Percentiles rank a stretch among this genome's conserved stretches.
Conservation (phyloP, 1,284 basidiomycete species). For the Gomphus bonarii region DNA sequence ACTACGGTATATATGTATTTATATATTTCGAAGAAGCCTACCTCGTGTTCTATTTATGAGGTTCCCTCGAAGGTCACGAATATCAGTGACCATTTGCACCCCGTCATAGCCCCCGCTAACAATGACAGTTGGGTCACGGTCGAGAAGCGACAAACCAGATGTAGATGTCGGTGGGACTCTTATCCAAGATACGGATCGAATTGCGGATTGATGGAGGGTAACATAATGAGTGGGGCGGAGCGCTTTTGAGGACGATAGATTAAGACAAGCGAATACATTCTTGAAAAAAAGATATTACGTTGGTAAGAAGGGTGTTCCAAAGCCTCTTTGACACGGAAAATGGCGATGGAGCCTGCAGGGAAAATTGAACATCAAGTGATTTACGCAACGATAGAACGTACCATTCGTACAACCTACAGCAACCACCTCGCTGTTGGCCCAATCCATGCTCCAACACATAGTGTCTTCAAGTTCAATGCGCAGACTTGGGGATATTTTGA, state of each 20-base stretch:
- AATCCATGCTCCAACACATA: constrained; percentile 67
- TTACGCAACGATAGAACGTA: constrained; percentile 21
- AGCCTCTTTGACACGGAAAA: constrained; percentile 59
- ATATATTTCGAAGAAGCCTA: constrained; percentile 11
- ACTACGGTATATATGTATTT: background rate
- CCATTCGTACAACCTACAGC: constrained; percentile 79
- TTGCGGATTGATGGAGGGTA: constrained; percentile 65
- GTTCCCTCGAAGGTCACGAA: constrained; percentile 52
- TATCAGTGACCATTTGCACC: constrained; percentile 59
- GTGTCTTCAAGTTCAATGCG: constrained; percentile 66
- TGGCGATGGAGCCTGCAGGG: constrained; percentile 54
- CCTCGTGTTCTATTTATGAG: constrained; percentile 65
- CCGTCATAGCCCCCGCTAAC: constrained; percentile 74
- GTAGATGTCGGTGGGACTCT: constrained; percentile 47
- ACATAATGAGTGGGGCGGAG: constrained; percentile 64
- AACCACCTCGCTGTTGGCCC: constrained; percentile 74
- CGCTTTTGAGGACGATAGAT: constrained; percentile 19
- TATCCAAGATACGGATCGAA: constrained; percentile 66
- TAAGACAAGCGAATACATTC: background rate
- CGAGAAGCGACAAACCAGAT: constrained; percentile 32
- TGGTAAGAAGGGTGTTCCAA: constrained; percentile 12
- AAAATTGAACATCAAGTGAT: constrained; percentile 2
- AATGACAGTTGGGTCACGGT: constrained; percentile 59
- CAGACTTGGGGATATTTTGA: constrained; percentile 51
- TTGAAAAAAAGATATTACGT: background rate